Evolutionary conservation across 2,329 filamentous ascomycete species (phyloP).

Genomic region (Cladosporium sp.): DNA sequence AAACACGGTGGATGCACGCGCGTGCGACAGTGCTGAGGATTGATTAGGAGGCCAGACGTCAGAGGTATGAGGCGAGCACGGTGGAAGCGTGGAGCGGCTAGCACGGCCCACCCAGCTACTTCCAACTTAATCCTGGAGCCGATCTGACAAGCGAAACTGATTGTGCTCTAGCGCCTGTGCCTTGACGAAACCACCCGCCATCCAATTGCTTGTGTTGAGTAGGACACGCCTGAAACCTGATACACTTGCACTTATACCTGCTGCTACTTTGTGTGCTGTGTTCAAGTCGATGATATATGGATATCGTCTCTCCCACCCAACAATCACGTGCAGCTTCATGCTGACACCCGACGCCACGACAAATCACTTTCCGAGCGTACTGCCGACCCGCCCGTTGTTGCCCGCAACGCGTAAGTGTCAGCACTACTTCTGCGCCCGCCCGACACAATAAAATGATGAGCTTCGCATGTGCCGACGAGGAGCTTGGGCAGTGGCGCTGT

Average conservation of each 20-base stretch:
- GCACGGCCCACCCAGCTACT: slow-evolving; percentile 10
- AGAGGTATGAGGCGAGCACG: neutral
- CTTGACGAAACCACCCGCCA: slow-evolving; percentile 12
- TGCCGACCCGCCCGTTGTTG: slow-evolving; percentile 13
- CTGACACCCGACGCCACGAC: neutral
- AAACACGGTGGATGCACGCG: neutral
- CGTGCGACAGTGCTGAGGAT: neutral
- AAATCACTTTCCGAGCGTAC: neutral
- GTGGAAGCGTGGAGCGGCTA: slow-evolving; percentile 11
- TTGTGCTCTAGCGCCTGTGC: neutral
- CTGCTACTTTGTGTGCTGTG: neutral
- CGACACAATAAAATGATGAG: neutral
- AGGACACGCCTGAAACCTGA: neutral
- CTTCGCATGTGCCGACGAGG: neutral
- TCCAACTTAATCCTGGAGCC: slow-evolving; percentile 9
- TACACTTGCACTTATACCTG: neutral
- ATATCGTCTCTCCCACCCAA: neutral
- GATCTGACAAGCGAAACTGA: neutral
- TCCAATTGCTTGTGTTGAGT: slow-evolving; percentile 7
- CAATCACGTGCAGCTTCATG: neutral
- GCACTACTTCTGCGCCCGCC: slow-evolving; percentile 2
- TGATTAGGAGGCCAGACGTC: slow-evolving; percentile 1
- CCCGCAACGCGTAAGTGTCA: slow-evolving; percentile 7
- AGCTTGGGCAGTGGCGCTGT: slow-evolving; percentile 2
- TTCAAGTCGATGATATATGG: neutral